A percentile compares a stretch with the other conserved stretches of the same genome.
These are phyloP conservation scores for Diaporthe destruens DNA, from an alignment of 2,329 filamentous ascomycete species.

Conservation along the genomic window DNA sequence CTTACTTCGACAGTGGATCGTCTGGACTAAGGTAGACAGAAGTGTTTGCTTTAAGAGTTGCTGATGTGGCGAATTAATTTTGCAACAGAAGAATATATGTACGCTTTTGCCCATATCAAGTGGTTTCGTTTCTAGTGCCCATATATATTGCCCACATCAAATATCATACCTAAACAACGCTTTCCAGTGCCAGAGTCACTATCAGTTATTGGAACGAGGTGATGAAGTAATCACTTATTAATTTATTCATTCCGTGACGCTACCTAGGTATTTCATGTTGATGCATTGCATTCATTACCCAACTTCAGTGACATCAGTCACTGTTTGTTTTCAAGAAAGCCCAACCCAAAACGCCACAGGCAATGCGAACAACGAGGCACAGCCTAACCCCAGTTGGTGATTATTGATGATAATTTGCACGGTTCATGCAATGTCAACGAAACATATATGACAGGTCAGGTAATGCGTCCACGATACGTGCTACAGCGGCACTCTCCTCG, in stretches of 20 bases:
- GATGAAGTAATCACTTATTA: background rate
- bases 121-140: too few species aligned
- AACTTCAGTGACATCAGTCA: conserved; percentile 3
- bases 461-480: conserved; percentile 46
- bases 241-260: conserved; percentile 22
- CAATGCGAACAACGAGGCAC: conserved; percentile 34
- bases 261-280: conserved; percentile 1
- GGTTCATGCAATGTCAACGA: conserved; percentile 42
- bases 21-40: background rate
- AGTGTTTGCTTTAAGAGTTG: background rate
- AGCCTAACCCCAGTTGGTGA: conserved; percentile 7
- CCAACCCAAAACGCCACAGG: conserved; percentile 36
- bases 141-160: background rate
- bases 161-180: background rate
- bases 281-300: conserved; percentile 31
- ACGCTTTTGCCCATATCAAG: background rate
- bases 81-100: conserved; percentile 8
- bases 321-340: background rate
- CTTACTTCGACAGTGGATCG: background rate
- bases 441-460: conserved; percentile 54
- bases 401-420: background rate
- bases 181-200: too few species aligned
- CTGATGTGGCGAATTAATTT: background rate
- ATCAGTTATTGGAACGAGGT: too few species aligned
- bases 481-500: conserved; percentile 41